Percentiles rank a stretch among this genome's conserved stretches.
These are phyloP conservation scores for Apiospora arundinis DNA, from an alignment of 2,329 filamentous ascomycete species.

Conservation along the genomic window DNA sequence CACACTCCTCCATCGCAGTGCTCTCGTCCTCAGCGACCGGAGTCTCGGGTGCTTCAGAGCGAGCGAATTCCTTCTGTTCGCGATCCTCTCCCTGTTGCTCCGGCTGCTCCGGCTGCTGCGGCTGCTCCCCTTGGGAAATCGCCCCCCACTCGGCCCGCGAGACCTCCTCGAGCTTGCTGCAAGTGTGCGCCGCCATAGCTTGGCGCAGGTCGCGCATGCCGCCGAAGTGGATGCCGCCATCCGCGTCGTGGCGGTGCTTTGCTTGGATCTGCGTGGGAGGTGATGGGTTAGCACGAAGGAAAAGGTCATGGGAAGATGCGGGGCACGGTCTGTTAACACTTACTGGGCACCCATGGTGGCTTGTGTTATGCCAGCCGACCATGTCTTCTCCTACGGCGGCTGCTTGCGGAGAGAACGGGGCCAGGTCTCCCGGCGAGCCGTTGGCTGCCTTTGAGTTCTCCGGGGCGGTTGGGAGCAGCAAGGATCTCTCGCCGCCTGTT, in stretches of 20 bases:
- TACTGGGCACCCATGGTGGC: conserved; percentile 1
- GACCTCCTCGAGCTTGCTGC: neutral
- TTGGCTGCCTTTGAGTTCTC: neutral
- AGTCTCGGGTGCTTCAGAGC: neutral
- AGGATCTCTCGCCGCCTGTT: neutral
- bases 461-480: neutral
- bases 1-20: neutral
- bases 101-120: neutral
- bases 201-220: neutral
- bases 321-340: neutral
- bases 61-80: neutral
- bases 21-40: neutral
- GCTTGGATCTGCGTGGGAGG: neutral
- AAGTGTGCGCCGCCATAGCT: neutral
- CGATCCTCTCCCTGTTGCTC: neutral
- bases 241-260: conserved; percentile 9
- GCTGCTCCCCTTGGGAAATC: neutral
- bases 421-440: neutral
- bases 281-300: neutral
- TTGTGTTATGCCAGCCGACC: neutral
- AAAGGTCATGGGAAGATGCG: too few species aligned
- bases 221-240: conserved; percentile 8
- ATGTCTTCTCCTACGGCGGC: neutral
- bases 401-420: neutral
- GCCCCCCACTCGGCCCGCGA: neutral